Evolutionary conservation across 2,329 filamentous ascomycete species (phyloP), one percentile per base, ranked within the genome.

Genomic region (Gremmenia infestans): DNA sequence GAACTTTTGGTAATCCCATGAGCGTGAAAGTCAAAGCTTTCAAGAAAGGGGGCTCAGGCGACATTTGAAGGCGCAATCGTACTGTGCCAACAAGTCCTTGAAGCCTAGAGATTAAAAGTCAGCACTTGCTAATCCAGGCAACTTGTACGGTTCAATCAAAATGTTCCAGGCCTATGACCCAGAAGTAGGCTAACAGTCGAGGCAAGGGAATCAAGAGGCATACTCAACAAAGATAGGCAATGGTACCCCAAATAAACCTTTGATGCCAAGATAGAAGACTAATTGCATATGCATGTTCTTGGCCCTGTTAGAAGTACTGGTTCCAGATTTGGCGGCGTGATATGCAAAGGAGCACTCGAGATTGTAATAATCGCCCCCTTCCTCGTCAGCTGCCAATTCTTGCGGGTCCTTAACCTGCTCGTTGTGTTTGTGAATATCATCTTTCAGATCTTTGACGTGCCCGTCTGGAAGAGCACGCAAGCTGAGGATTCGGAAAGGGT

Each of bases 281-380:
- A 97, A 74, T 66, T 95, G 88, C 91, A 97, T 96, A 67, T 96
- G 92, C 90, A 97, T 96, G 70, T 97, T 97, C 63, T 88, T 83
- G 5, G 91, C 91, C 72, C 92, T 94, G 47, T 89, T 87, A 2
- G 89, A 87, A 14, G 91, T 80, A 48, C 86, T 82, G 56, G 78
- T 77, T 5, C 82, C 80, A 2, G 82, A 86, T 12, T 91, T 91
- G 69, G 87, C 85, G 9, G 93, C 90, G 67, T 97, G 91, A 70
- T 97, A 97, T 1, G 92, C 92, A 66, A 97, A 87, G 0, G 91
- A 90, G 25, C 89, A 86, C 71, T 97, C 92, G 49, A 97, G 78
- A 66, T 96, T 97, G 77, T 97, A 97, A 68, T 89, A 96, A 60
- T 92, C 89, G 14, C 91, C 92, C 5, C 91, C 91, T 67, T 96